Base-by-base conservation (phyloP, 2,329 filamentous ascomycete genomes). In the Pestalotiopsis sp. region DNA sequence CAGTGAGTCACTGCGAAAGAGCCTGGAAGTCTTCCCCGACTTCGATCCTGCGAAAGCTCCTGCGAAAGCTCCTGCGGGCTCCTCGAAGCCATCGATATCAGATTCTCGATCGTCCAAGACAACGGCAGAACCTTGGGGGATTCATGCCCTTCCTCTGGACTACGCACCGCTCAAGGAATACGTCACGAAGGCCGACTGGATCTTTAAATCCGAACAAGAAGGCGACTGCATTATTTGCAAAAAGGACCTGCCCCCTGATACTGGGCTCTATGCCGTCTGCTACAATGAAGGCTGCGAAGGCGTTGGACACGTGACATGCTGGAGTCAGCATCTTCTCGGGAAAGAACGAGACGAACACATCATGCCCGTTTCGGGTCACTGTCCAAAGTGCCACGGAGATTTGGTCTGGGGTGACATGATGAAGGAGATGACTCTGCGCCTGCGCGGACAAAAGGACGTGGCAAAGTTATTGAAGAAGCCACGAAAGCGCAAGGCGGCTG, bases 351-450 rank as follows among this genome's bases (percentile, higher is more conserved):
- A 68, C 44, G 77, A 71, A 60, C 64, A 81, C 3, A 73, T 97
- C 1, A 75, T 97, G 1, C 95, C 95, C 0, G 82, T 87, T 1
- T 76, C 83, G 40, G 94, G 94, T 2, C 78, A 74, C 2, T 98
- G 95, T 79, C 93, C 93, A 0, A 81, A 81, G 22, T 98, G 95
- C 75, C 79, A 84, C 1, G 82, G 83, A 0, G 78, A 82, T 4
- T 80, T 94, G 1, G 77, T 83, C 64, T 98, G 95, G 95, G 83
- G 85, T 0, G 87, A 92, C 61, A 88, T 98, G 80, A 91, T 97
- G 81, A 94, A 90, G 75, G 94, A 97, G 76, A 79, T 97, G 72
- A 96, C 87, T 64, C 80, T 97, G 62, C 86, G 95, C 39, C 82
- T 88, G 44, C 86, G 93, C 26, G 94, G 91, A 0, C 79, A 85